Conservation (phyloP, 768 basidiomycete species). For the Gyrodon lividus region DNA sequence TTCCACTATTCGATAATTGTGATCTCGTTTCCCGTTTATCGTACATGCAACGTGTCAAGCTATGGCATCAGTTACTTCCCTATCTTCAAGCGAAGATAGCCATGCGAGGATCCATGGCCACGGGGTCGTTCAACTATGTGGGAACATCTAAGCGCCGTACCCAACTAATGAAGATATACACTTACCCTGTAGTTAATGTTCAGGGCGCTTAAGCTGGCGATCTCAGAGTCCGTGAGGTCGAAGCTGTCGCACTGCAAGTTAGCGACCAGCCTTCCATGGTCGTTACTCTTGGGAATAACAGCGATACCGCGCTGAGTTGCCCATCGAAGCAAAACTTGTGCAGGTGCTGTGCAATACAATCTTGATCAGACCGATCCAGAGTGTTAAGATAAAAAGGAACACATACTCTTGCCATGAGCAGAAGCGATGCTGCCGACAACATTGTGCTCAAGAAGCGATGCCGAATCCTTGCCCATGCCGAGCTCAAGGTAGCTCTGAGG, state of each 20-base stretch:
- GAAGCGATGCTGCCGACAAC: slow-evolving; percentile 44
- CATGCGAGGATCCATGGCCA: slow-evolving; percentile 60
- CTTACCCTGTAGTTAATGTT: slow-evolving; percentile 65
- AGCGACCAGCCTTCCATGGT: slow-evolving; percentile 35
- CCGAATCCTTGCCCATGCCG: slow-evolving; percentile 48
- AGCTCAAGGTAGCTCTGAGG: slow-evolving; percentile 64
- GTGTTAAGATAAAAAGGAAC: neutral
- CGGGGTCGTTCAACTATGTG: slow-evolving; percentile 66
- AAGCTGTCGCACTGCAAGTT: slow-evolving; percentile 49
- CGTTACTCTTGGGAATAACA: slow-evolving; percentile 73
- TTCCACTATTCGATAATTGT: neutral
- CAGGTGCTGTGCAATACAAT: slow-evolving; percentile 30
- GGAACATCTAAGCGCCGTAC: slow-evolving; percentile 4
- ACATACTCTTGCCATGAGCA: slow-evolving; percentile 52
- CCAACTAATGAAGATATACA: slow-evolving; percentile 3
- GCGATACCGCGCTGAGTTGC: slow-evolving; percentile 71
- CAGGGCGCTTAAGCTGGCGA: slow-evolving; percentile 55
- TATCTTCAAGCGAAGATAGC: slow-evolving; percentile 63
- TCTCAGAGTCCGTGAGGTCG: slow-evolving; percentile 56
- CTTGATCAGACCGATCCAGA: slow-evolving; percentile 1
- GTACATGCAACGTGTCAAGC: neutral
- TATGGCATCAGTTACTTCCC: neutral
- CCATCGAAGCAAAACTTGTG: slow-evolving; percentile 79
- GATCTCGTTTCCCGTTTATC: neutral
- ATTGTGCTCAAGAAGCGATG: slow-evolving; percentile 55